Evolutionary conservation across 768 basidiomycete species (phyloP).

Genomic region (Panellus pusillus): DNA sequence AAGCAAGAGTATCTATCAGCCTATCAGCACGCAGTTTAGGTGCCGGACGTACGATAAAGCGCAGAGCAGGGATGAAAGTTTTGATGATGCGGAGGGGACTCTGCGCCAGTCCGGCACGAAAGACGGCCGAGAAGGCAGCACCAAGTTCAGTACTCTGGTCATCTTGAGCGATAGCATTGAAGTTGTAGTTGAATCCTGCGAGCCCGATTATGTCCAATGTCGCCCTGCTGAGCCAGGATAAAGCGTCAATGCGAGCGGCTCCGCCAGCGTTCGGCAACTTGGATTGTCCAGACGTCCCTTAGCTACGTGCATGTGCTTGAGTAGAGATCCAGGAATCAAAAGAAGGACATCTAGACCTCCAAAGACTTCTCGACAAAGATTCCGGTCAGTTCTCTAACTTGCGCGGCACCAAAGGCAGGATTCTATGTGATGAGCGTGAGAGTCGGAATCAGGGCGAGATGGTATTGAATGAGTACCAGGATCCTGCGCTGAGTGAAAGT

Average conservation of each 20-base stretch:
- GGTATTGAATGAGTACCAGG: conserved; percentile 8
- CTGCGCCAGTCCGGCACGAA: conserved; percentile 37
- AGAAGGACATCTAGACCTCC: conserved; percentile 13
- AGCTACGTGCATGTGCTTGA: conserved; percentile 14
- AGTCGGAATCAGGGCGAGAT: not conserved
- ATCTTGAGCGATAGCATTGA: conserved; percentile 18
- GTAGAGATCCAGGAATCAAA: not conserved
- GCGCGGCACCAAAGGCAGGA: conserved; percentile 26
- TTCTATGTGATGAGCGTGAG: conserved; percentile 3
- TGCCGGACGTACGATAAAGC: conserved; percentile 27
- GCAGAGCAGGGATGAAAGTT: conserved; percentile 30
- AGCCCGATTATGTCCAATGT: conserved; percentile 19
- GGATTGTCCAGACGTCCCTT: conserved; percentile 26
- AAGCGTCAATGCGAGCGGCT: conserved; percentile 6
- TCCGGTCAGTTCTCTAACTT: conserved; percentile 23
- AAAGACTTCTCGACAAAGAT: conserved; percentile 23
- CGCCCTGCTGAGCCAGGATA: conserved; percentile 13
- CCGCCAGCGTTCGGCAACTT: conserved; percentile 10
- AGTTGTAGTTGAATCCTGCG: conserved; percentile 21
- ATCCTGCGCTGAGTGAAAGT: conserved; percentile 13
- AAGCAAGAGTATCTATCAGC: too few species aligned
- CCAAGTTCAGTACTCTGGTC: conserved; percentile 36
- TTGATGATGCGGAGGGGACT: conserved; percentile 27
- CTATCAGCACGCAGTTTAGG: too few species aligned
- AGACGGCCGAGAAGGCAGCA: conserved; percentile 45